These are phyloP conservation scores for Chlorella sp. DNA, from an alignment of 139 green algal species.

Conservation along the genomic window DNA sequence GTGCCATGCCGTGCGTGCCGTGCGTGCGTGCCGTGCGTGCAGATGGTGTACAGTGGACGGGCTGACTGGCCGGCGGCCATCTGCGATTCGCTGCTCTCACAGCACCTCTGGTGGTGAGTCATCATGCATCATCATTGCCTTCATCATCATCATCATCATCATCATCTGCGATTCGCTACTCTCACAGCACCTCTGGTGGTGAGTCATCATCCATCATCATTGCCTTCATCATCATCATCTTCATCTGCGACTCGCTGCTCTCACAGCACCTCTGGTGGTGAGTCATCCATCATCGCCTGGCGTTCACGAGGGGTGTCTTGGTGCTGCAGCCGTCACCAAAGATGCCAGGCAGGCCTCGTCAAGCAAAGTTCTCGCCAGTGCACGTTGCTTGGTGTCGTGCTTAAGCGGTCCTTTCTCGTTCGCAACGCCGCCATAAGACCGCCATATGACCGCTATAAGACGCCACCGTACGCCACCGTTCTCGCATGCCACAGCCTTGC, in stretches of 20 bases:
- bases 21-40: neutral
- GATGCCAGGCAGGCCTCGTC: too few relatives aligned
- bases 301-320: too few relatives aligned
- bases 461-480: too few relatives aligned
- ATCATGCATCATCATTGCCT: neutral
- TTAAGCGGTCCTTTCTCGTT: too few relatives aligned
- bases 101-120: neutral
- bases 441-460: too few relatives aligned
- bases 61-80: neutral
- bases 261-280: neutral
- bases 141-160: neutral
- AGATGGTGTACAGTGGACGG: slow-evolving; percentile 4
- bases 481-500: too few relatives aligned
- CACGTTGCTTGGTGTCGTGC: too few relatives aligned
- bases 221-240: neutral
- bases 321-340: too few relatives aligned
- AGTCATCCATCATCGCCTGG: too few relatives aligned
- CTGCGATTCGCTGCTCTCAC: neutral
- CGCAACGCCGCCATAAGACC: too few relatives aligned
- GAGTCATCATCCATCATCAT: neutral
- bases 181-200: neutral
- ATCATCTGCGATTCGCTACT: neutral
- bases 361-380: too few relatives aligned
- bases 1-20: neutral
- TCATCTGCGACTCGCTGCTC: neutral